Conservation (phyloP, 768 basidiomycete genomes). For the Austroboletus eburneus region DNA sequence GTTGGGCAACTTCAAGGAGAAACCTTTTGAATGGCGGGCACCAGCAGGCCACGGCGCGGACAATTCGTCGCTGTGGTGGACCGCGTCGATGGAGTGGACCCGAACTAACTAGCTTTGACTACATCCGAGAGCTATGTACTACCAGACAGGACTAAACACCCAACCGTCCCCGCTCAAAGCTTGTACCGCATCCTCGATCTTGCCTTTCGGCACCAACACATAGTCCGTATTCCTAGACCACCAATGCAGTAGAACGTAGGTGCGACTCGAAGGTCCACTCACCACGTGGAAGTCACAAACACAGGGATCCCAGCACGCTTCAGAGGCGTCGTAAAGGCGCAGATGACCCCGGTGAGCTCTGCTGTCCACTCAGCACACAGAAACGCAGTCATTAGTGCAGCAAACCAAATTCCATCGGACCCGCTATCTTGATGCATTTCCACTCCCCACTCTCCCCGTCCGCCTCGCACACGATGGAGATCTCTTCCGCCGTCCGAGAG, state of each 20-base stretch:
- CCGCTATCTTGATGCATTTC: conserved; percentile 59
- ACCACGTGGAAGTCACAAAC: conserved; percentile 66
- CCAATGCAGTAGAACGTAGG: neutral
- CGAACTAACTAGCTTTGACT: neutral
- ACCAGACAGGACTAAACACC: no score
- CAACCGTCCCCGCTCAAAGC: conserved; percentile 51
- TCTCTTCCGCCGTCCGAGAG: conserved; percentile 57
- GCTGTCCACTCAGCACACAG: conserved; percentile 3
- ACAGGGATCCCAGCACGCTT: conserved; percentile 49
- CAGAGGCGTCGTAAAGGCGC: conserved; percentile 50
- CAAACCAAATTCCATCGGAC: conserved; percentile 70
- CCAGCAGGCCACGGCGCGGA: neutral
- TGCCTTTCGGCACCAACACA: conserved; percentile 48
- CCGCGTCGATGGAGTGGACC: neutral
- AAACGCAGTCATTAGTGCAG: conserved; percentile 1
- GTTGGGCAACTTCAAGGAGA: no score
- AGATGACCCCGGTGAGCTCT: conserved; percentile 57
- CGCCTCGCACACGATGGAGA: conserved; percentile 53
- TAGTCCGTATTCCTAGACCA: conserved; percentile 63
- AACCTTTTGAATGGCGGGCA: no score
- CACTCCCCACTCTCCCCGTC: conserved; percentile 41
- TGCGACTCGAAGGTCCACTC: conserved; percentile 8
- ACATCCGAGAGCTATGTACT: no score
- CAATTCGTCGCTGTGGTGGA: conserved; percentile 9
- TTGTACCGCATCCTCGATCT: conserved; percentile 37